These are phyloP conservation scores for Picea mariana DNA, from an alignment of 83 land plant genomes.

Conservation along the genomic window DNA sequence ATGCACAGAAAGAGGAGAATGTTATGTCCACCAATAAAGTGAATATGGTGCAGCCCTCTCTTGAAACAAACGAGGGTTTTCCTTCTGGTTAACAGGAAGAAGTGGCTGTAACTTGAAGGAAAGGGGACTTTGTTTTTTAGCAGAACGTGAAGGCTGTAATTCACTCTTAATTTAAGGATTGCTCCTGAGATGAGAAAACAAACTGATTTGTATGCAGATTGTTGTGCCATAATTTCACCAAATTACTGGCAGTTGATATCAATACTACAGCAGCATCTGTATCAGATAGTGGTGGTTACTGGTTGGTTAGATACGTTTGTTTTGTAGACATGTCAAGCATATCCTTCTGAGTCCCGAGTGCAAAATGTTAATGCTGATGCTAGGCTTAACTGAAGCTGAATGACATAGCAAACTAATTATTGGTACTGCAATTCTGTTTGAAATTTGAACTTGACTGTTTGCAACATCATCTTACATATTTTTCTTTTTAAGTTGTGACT, in stretches of 20 bases:
- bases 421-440: background rate
- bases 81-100: slow-evolving; percentile 3
- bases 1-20: background rate
- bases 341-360: background rate
- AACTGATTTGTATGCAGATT: background rate
- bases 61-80: background rate
- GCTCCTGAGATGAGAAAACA: background rate
- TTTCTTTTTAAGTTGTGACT: background rate
- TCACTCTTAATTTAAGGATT: background rate
- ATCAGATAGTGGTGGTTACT: background rate
- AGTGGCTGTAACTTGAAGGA: background rate
- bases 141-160: background rate
- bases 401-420: background rate
- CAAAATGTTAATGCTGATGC: background rate
- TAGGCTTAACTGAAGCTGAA: background rate
- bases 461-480: background rate
- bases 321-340: background rate
- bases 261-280: background rate
- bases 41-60: background rate
- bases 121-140: background rate
- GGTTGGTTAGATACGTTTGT: background rate
- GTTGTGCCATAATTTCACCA: background rate
- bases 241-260: background rate
- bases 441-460: background rate
- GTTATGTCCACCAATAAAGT: background rate